Percentiles rank a stretch among this genome's conserved stretches.
These are phyloP conservation scores for Gynandropsis gynandra DNA, from an alignment of 345 rosid species.

Conservation along the genomic window DNA sequence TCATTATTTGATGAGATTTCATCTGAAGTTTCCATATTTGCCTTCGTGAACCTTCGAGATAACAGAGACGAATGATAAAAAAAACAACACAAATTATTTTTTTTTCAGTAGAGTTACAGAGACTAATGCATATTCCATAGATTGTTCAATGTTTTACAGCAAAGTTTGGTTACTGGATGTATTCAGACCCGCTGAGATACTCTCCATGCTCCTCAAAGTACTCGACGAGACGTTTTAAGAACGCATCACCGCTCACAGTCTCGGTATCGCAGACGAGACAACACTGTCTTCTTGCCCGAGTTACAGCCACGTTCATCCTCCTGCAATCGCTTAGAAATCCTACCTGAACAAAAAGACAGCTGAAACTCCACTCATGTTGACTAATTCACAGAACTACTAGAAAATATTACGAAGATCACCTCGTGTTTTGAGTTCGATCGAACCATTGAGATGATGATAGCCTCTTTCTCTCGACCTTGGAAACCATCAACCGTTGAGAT, in stretches of 20 bases:
- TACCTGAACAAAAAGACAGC: conserved; percentile 35
- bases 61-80: too few species aligned
- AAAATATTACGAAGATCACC: conserved; percentile 30
- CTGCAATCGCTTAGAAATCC: conserved; percentile 79
- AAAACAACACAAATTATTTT: too few species aligned
- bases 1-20: too few species aligned
- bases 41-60: too few species aligned
- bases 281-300: conserved; percentile 88
- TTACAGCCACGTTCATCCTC: conserved; percentile 94
- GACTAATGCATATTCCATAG: too few species aligned
- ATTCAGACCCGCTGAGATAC: conserved; percentile 88
- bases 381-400: not conserved
- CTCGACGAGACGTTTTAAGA: conserved; percentile 69
- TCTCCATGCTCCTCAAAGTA: conserved; percentile 91
- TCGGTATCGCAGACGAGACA: conserved; percentile 87
- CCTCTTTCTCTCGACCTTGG: conserved; percentile 97
- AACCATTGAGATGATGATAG: conserved; percentile 91
- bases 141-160: too few species aligned
- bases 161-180: conserved; percentile 11
- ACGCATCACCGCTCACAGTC: conserved; percentile 62
- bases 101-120: too few species aligned
- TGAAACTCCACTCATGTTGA: not conserved
- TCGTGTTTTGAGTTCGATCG: conserved; percentile 86
- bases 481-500: conserved; percentile 95
- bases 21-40: too few species aligned